Evolutionary conservation across 495 filamentous ascomycete genomes (phyloP).

Genomic region (Durotheca rogersii): DNA sequence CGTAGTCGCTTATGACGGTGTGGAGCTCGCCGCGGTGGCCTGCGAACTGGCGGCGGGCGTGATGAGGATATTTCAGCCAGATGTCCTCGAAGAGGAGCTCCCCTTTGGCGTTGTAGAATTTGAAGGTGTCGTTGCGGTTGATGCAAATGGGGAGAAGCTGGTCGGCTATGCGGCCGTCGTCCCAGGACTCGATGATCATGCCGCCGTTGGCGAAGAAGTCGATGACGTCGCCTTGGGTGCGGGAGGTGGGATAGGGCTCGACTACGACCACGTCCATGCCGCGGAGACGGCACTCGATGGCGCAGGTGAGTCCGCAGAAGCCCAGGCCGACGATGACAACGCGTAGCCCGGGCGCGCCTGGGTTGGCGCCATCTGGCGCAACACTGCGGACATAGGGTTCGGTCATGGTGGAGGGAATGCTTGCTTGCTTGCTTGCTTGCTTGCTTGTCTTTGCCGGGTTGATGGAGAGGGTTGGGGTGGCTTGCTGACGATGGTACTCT

Average conservation of each 20-base stretch:
- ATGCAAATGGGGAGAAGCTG: no score
- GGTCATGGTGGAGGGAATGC: no score
- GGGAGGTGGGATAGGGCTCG: constrained; percentile 31
- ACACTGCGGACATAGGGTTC: no score
- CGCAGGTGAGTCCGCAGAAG: constrained; percentile 54
- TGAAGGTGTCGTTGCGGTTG: no score
- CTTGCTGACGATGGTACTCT: no score
- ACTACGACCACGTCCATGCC: constrained; percentile 52
- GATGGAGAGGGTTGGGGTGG: no score
- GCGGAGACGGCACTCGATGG: constrained; percentile 56
- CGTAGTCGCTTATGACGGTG: constrained; percentile 51
- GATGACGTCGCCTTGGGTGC: constrained; percentile 26
- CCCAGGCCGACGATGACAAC: constrained; percentile 52
- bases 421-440: no score
- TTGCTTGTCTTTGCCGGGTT: no score
- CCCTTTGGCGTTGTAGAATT: no score
- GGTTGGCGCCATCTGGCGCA: no score
- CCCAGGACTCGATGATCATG: constrained; percentile 25
- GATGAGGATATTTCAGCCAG: constrained; percentile 25
- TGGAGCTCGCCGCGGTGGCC: constrained; percentile 58
- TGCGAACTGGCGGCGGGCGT: constrained; percentile 39
- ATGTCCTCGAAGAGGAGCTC: neutral
- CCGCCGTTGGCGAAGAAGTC: constrained; percentile 30
- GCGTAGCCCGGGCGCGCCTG: no score
- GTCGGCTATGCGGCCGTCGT: constrained; percentile 1